Conservation (phyloP, 176 grass and related monocot genomes). For the Oryza meridionalis region DNA sequence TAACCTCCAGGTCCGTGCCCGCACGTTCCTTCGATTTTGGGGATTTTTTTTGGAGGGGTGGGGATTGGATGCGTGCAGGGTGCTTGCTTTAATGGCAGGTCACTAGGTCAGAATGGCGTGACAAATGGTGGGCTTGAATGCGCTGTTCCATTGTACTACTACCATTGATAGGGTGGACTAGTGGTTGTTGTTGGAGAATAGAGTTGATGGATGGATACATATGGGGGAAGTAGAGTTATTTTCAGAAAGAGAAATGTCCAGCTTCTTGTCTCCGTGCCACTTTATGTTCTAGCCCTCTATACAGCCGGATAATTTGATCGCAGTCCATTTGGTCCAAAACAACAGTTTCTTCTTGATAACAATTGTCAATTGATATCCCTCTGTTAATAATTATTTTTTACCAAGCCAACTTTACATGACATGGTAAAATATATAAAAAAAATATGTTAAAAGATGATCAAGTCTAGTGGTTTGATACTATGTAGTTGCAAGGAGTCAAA, state of each 20-base stretch:
- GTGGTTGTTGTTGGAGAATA: background rate
- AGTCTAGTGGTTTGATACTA: slow-evolving; percentile 3
- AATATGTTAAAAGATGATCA: background rate
- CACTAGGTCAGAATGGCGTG: background rate
- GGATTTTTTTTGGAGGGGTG: background rate
- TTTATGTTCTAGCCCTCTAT: slow-evolving; percentile 32
- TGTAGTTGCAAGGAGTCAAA: slow-evolving; percentile 16
- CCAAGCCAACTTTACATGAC: background rate
- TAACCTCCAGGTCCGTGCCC: slow-evolving; percentile 70
- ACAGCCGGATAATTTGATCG: slow-evolving; percentile 1
- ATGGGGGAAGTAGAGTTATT: slow-evolving; percentile 25
- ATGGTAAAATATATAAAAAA: background rate
- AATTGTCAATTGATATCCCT: background rate
- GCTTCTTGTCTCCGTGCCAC: slow-evolving; percentile 17
- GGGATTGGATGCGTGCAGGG: slow-evolving; percentile 35
- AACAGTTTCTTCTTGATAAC: background rate
- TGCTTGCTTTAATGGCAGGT: slow-evolving; percentile 38
- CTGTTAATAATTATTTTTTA: slow-evolving; percentile 5
- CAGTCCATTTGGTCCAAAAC: slow-evolving; percentile 5
- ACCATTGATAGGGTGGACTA: slow-evolving; percentile 28
- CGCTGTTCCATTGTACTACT: background rate
- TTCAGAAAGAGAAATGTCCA: slow-evolving; percentile 31
- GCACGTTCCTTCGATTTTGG: slow-evolving; percentile 19
- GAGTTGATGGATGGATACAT: slow-evolving; percentile 29
- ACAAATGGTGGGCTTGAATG: slow-evolving; percentile 34